Conservation (phyloP, 2,329 filamentous ascomycete genomes). For the Aspergillus arachidicola region DNA sequence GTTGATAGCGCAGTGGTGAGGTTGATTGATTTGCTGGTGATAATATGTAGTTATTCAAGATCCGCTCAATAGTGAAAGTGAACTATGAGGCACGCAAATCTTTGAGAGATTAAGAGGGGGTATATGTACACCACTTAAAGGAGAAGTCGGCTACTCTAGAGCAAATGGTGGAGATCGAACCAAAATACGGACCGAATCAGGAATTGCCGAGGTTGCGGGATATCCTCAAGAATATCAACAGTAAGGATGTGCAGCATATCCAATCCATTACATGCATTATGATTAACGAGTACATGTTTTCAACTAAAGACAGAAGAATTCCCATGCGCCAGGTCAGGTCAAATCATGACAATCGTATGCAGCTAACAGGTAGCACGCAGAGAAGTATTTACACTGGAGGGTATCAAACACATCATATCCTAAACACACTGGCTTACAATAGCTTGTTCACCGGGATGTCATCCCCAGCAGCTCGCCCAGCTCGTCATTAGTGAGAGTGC, state of each 20-base stretch:
- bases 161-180: slow-evolving; percentile 16
- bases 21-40: neutral
- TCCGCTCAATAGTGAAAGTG: neutral
- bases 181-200: slow-evolving; percentile 1
- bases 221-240: neutral
- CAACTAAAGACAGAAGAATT: slow-evolving; percentile 5
- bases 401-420: slow-evolving; percentile 17
- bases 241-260: neutral
- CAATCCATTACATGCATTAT: slow-evolving; percentile 7
- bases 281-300: slow-evolving; percentile 8
- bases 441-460: slow-evolving; percentile 14
- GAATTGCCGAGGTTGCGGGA: slow-evolving; percentile 20
- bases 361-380: slow-evolving; percentile 7
- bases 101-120: neutral
- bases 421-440: slow-evolving; percentile 3
- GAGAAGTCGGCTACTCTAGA: neutral
- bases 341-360: slow-evolving; percentile 17
- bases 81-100: neutral
- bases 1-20: neutral
- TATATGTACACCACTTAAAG: neutral
- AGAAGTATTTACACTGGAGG: slow-evolving; percentile 11
- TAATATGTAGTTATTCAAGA: no score
- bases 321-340: slow-evolving; percentile 18
- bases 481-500: slow-evolving; percentile 49
- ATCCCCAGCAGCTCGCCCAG: slow-evolving; percentile 44